Conservation (phyloP, 257 asterid genomes). For the Linaria vulgaris region DNA sequence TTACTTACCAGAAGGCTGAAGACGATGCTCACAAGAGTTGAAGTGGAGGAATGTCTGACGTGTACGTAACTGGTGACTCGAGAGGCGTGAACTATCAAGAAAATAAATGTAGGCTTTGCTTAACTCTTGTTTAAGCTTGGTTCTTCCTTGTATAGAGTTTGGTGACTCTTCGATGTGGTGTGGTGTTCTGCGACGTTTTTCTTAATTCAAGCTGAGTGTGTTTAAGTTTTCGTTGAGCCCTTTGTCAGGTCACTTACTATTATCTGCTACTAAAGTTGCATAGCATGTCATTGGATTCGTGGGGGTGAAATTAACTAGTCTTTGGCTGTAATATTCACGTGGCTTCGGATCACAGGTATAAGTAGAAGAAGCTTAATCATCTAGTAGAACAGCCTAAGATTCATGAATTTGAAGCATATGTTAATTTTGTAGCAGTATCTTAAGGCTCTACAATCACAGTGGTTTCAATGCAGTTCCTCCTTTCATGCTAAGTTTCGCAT, state of each 20-base stretch:
- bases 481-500: too few relatives aligned
- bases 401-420: too few relatives aligned
- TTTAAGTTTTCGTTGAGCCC: neutral
- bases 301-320: too few relatives aligned
- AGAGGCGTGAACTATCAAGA: conserved; percentile 9
- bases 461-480: too few relatives aligned
- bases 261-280: too few relatives aligned
- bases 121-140: conserved; percentile 15
- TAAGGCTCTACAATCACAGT: too few relatives aligned
- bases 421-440: too few relatives aligned
- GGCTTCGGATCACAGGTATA: neutral
- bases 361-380: too few relatives aligned
- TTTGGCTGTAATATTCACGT: neutral
- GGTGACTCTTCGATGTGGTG: conserved; percentile 18
- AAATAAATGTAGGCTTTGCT: conserved; percentile 29
- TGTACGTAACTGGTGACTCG: conserved; percentile 16
- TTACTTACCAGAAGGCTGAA: conserved; percentile 31
- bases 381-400: too few relatives aligned
- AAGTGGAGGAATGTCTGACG: conserved; percentile 21
- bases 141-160: conserved; percentile 13
- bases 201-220: neutral
- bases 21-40: conserved; percentile 28
- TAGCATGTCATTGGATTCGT: too few relatives aligned
- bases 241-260: neutral
- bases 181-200: conserved; percentile 3